phyloP scores from a whole-genome alignment of 352 stramenopile species.

The Globisporangium okanoganense region DNA sequence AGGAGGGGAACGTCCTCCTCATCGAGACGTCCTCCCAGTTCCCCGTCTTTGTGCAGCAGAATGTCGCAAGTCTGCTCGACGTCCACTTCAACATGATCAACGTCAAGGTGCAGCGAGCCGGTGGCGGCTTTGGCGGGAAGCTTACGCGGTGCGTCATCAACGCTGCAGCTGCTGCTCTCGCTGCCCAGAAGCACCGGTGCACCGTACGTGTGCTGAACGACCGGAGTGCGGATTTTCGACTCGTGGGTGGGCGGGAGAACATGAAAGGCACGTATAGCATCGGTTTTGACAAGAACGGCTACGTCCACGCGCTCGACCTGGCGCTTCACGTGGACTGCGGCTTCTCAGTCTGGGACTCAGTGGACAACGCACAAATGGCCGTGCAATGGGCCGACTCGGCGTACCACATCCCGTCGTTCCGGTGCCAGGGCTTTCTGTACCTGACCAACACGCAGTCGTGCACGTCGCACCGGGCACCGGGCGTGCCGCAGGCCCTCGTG shows the following conservation, averaged over 20 bases:
- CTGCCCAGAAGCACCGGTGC: conserved; percentile 79
- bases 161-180: conserved; percentile 88
- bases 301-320: conserved; percentile 88
- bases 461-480: conserved; percentile 95
- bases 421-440: conserved; percentile 86
- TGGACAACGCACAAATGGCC: conserved; percentile 90
- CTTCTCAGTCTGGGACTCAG: conserved; percentile 92
- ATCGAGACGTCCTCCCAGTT: conserved; percentile 92
- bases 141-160: conserved; percentile 93
- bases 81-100: conserved; percentile 90
- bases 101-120: conserved; percentile 92
- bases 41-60: conserved; percentile 89
- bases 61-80: conserved; percentile 85
- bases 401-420: conserved; percentile 93
- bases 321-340: conserved; percentile 94
- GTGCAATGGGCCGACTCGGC: conserved; percentile 94
- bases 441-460: conserved; percentile 94
- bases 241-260: conserved; percentile 89
- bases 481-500: conserved; percentile 90
- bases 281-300: conserved; percentile 78
- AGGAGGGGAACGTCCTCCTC: conserved; percentile 91
- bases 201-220: conserved; percentile 92
- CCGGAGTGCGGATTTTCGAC: conserved; percentile 94
- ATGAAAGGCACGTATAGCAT: conserved; percentile 94
- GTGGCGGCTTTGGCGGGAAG: conserved; percentile 96